Percentiles rank a stretch among this genome's conserved stretches.
Evolutionary conservation across 257 asterid species (phyloP).

Genomic region (Linaria vulgaris): DNA sequence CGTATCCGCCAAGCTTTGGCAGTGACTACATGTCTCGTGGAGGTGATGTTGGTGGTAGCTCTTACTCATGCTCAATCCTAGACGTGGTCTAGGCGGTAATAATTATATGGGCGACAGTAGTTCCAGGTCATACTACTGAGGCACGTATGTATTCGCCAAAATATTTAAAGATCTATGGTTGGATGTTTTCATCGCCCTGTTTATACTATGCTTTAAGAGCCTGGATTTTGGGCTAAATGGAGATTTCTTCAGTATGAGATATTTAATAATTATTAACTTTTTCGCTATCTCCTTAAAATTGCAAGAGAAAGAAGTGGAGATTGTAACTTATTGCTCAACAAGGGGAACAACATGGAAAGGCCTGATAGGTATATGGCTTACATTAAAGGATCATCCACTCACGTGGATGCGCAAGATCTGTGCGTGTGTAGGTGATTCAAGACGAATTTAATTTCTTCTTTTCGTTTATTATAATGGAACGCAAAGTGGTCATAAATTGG

Average conservation of each 20-base stretch:
- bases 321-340: conserved; percentile 23
- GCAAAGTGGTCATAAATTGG: conserved; percentile 24
- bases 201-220: conserved; percentile 43
- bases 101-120: conserved; percentile 65
- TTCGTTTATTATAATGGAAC: conserved; percentile 18
- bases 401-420: conserved; percentile 22
- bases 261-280: conserved; percentile 32
- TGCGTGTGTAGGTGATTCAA: conserved; percentile 11
- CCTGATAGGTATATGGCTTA: conserved; percentile 31
- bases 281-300: conserved; percentile 25
- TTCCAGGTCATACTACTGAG: conserved; percentile 88
- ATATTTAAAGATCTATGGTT: conserved; percentile 18
- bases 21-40: conserved; percentile 83
- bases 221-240: conserved; percentile 30
- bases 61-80: conserved; percentile 80
- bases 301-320: conserved; percentile 28
- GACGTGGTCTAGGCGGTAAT: conserved; percentile 73
- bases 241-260: conserved; percentile 29
- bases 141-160: conserved; percentile 36
- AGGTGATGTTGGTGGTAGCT: conserved; percentile 78
- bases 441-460: conserved; percentile 8
- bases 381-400: conserved; percentile 10
- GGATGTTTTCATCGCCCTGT: conserved; percentile 13
- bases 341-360: conserved; percentile 33
- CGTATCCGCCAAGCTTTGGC: conserved; percentile 76